A percentile compares a stretch with the other conserved stretches of the same genome.
Evolutionary conservation across 2,329 filamentous ascomycete genomes (phyloP).

Genomic region (Fusarium goolgardi): DNA sequence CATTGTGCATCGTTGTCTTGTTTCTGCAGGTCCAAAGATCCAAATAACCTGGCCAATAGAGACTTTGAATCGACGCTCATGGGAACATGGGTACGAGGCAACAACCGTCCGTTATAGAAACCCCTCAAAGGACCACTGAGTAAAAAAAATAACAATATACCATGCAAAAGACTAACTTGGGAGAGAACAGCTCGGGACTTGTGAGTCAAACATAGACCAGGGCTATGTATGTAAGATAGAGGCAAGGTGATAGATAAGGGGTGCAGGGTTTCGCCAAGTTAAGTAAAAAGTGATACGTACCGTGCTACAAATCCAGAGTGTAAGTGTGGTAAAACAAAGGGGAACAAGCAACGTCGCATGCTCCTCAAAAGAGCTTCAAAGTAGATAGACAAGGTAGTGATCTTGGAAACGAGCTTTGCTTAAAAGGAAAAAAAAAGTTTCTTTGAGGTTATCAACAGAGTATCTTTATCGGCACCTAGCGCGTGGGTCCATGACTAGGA

Average conservation of each 20-base stretch:
- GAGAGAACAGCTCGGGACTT: neutral
- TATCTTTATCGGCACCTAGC: constrained; percentile 21
- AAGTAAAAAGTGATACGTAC: constrained; percentile 24
- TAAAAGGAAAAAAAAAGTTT: neutral
- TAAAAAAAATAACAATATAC: constrained; percentile 1
- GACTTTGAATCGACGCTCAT: constrained; percentile 29
- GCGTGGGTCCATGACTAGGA: constrained; percentile 25
- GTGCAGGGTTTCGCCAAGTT: neutral
- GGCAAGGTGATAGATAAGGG: constrained; percentile 20
- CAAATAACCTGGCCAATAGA: constrained; percentile 36
- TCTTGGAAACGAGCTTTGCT: neutral
- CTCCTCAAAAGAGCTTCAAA: neutral
- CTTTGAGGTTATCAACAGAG: constrained; percentile 14
- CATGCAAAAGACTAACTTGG: neutral
- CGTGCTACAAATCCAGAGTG: constrained; percentile 1
- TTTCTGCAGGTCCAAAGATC: constrained; percentile 14
- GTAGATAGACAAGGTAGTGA: neutral
- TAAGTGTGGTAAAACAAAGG: neutral
- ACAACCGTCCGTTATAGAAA: constrained; percentile 30
- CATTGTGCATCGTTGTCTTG: constrained; percentile 21
- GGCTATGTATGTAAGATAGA: constrained; percentile 8
- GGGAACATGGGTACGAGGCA: constrained; percentile 34
- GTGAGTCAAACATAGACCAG: constrained; percentile 4
- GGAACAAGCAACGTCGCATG: constrained; percentile 20
- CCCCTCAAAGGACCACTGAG: constrained; percentile 34